Conservation (phyloP, 495 filamentous ascomycete species). For the Aspergillus incahuasiensis region DNA sequence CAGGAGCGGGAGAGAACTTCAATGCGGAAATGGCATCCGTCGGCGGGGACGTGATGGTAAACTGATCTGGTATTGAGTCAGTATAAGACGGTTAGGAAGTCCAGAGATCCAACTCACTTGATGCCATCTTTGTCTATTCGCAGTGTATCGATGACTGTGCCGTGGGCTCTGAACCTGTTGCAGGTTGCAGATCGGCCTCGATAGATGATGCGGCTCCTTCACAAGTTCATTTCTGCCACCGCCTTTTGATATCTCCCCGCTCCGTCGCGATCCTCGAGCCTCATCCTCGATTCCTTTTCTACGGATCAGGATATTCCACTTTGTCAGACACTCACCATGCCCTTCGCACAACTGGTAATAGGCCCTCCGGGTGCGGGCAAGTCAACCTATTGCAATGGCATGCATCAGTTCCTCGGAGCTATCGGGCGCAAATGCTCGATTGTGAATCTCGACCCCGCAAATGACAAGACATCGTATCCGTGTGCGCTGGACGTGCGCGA, state of each 20-base stretch:
- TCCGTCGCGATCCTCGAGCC: conserved; percentile 2
- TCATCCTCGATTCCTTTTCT: not conserved
- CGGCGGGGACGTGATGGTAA: conserved; percentile 58
- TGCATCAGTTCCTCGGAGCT: conserved; percentile 95
- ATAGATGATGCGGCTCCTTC: conserved; percentile 26
- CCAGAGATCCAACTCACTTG: conserved; percentile 23
- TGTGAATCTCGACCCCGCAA: conserved; percentile 95
- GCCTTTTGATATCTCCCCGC: conserved; percentile 28
- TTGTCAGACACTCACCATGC: conserved; percentile 36
- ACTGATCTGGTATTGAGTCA: conserved; percentile 35
- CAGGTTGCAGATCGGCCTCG: conserved; percentile 15
- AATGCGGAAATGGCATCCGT: conserved; percentile 82
- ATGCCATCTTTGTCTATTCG: conserved; percentile 27
- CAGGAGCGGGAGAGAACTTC: conserved; percentile 69
- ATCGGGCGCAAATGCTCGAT: conserved; percentile 92
- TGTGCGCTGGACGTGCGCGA: conserved; percentile 88
- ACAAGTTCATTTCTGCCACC: conserved; percentile 33
- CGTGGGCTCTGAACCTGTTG: conserved; percentile 13
- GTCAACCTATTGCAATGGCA: conserved; percentile 96
- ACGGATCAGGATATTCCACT: not conserved
- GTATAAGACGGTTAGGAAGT: not conserved
- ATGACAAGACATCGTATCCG: conserved; percentile 63
- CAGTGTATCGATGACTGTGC: not conserved
- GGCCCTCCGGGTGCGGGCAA: conserved; percentile 93
- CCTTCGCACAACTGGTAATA: conserved; percentile 74